These are phyloP conservation scores for Daldinia concentrica DNA, from an alignment of 495 filamentous ascomycete species.

Conservation along the genomic window DNA sequence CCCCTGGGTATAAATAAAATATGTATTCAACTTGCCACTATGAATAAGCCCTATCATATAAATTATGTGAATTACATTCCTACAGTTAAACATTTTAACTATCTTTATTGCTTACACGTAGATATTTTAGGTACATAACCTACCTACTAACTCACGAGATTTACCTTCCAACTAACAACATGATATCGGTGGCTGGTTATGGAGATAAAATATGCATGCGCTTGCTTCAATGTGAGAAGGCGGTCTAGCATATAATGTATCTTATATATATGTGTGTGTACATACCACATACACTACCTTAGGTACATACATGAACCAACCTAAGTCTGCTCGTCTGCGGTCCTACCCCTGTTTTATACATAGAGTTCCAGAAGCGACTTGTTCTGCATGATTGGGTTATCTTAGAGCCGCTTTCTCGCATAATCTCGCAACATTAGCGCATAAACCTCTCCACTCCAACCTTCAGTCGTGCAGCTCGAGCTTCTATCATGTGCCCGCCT, in stretches of 20 bases:
- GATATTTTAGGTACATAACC: not conserved
- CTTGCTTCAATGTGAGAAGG: not conserved
- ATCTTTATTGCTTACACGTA: not conserved
- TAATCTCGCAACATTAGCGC: slow-evolving; percentile 37
- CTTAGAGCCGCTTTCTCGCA: slow-evolving; percentile 34
- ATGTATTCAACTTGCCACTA: slow-evolving; percentile 6
- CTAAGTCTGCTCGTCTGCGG: not conserved
- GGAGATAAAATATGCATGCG: not conserved
- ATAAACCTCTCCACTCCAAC: slow-evolving; percentile 33
- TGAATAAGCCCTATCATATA: not conserved
- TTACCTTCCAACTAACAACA: not conserved
- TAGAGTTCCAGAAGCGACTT: slow-evolving; percentile 25
- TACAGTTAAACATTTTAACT: not conserved
- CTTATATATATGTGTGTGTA: not conserved
- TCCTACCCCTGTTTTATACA: slow-evolving; percentile 1
- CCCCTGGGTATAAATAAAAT: slow-evolving; percentile 10
- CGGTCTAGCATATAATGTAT: not conserved
- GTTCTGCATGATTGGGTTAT: slow-evolving; percentile 32
- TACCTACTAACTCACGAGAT: not conserved
- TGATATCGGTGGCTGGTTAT: not conserved
- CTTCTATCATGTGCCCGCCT: slow-evolving; percentile 2
- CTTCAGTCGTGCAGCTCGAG: slow-evolving; percentile 3
- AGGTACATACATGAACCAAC: not conserved
- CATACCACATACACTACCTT: too few relatives aligned
- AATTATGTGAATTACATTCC: slow-evolving; percentile 7